phyloP scores from a whole-genome alignment of 768 basidiomycete species.

The Calocera viscosa region DNA sequence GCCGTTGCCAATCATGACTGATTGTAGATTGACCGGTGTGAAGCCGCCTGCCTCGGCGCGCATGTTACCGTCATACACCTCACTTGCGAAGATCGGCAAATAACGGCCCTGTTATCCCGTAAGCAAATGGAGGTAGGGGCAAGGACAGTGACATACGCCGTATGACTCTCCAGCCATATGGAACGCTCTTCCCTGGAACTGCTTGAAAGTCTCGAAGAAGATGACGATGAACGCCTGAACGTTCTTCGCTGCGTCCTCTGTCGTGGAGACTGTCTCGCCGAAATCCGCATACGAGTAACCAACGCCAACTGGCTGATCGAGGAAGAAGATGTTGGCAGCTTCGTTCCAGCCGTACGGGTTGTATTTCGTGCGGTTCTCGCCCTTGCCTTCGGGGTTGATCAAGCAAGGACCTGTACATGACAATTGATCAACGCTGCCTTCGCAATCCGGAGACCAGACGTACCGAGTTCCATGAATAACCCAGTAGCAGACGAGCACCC shows the following conservation, averaged over 20 bases:
- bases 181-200: constrained; percentile 54
- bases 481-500: constrained; percentile 4
- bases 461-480: constrained; percentile 12
- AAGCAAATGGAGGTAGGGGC: not conserved
- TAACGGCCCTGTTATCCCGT: constrained; percentile 11
- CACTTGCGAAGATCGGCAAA: constrained; percentile 26
- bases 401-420: constrained; percentile 22
- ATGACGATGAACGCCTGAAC: constrained; percentile 63
- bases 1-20: constrained; percentile 30
- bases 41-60: constrained; percentile 21
- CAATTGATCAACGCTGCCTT: not conserved
- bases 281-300: constrained; percentile 62
- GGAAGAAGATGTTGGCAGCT: constrained; percentile 31
- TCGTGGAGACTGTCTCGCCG: constrained; percentile 55
- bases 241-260: constrained; percentile 66
- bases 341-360: constrained; percentile 33
- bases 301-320: constrained; percentile 64
- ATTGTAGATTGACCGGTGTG: constrained; percentile 27
- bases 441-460: not conserved
- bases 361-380: constrained; percentile 16
- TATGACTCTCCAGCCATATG: constrained; percentile 67
- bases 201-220: constrained; percentile 66
- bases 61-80: constrained; percentile 27
- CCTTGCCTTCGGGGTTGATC: constrained; percentile 18
- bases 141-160: constrained; percentile 36